phyloP scores from a whole-genome alignment of 1,284 basidiomycete species.

The Chiua sp. region DNA sequence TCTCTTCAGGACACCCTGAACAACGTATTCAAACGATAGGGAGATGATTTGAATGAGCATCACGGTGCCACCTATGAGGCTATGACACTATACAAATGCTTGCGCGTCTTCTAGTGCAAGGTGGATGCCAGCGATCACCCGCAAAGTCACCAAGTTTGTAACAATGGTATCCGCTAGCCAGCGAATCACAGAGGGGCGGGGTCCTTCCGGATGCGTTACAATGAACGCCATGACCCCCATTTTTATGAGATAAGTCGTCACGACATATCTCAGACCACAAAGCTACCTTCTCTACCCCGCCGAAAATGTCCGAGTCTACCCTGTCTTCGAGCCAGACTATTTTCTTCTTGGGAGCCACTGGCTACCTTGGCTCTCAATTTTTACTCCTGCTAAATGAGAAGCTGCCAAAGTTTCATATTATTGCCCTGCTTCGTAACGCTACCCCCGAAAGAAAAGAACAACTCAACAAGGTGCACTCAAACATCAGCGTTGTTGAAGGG shows the following conservation, averaged over 20 bases:
- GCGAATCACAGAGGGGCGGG: not conserved
- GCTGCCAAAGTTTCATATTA: conserved; percentile 37
- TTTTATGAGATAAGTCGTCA: conserved; percentile 5
- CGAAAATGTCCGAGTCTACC: conserved; percentile 17
- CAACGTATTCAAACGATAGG: not conserved
- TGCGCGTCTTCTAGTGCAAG: not conserved
- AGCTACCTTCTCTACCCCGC: not conserved
- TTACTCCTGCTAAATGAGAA: conserved; percentile 38
- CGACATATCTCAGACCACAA: conserved; percentile 4
- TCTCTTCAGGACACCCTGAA: not conserved
- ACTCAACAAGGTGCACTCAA: conserved; percentile 37
- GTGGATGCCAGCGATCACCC: conserved; percentile 2
- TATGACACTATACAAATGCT: not conserved
- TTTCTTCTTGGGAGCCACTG: conserved; percentile 51
- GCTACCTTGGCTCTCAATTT: conserved; percentile 49
- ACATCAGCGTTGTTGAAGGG: conserved; percentile 43
- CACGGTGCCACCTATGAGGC: too few species aligned
- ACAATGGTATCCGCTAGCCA: conserved; percentile 3
- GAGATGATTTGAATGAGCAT: not conserved
- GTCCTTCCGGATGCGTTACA: conserved; percentile 4
- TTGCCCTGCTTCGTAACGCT: conserved; percentile 42
- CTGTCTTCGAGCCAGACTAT: conserved; percentile 24
- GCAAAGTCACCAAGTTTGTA: too few species aligned
- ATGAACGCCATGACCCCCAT: not conserved
- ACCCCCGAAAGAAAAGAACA: conserved; percentile 35